These are phyloP conservation scores for Ogataea saltuana DNA, from an alignment of 805 yeast genomes.

Conservation along the genomic window DNA sequence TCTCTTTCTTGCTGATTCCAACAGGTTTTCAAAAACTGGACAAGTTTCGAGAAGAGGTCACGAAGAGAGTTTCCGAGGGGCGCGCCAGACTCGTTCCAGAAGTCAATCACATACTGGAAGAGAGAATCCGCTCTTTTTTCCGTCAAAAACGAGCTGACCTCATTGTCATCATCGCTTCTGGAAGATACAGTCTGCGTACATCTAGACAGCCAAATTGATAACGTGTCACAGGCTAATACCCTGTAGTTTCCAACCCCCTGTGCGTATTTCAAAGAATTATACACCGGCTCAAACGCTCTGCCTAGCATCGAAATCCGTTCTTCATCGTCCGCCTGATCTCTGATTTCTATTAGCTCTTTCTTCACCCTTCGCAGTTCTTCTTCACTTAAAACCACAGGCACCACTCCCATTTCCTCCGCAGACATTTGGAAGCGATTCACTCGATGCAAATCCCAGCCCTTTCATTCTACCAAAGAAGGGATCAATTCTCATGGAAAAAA, in stretches of 20 bases:
- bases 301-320: slow-evolving; percentile 8
- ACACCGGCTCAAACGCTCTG: slow-evolving; percentile 31
- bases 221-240: slow-evolving; percentile 54
- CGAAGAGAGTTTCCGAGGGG: slow-evolving; percentile 69
- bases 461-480: background rate
- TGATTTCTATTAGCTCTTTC: slow-evolving; percentile 20
- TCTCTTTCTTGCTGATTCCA: slow-evolving; percentile 16
- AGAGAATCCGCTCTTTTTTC: slow-evolving; percentile 34
- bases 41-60: slow-evolving; percentile 57
- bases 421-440: no score
- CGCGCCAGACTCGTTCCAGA: slow-evolving; percentile 70
- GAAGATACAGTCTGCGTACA: slow-evolving; percentile 40
- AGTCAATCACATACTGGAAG: slow-evolving; percentile 60
- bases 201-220: slow-evolving; percentile 66
- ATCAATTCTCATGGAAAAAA: background rate
- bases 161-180: slow-evolving; percentile 1
- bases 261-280: slow-evolving; percentile 33
- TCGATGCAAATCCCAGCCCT: background rate
- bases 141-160: slow-evolving; percentile 10
- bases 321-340: slow-evolving; percentile 5
- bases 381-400: background rate
- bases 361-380: slow-evolving; percentile 18
- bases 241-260: slow-evolving; percentile 40
- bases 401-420: background rate
- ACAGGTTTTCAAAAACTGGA: slow-evolving; percentile 36